Conservation (phyloP, 129 eudicot genomes). For the Flaveria brownii region DNA sequence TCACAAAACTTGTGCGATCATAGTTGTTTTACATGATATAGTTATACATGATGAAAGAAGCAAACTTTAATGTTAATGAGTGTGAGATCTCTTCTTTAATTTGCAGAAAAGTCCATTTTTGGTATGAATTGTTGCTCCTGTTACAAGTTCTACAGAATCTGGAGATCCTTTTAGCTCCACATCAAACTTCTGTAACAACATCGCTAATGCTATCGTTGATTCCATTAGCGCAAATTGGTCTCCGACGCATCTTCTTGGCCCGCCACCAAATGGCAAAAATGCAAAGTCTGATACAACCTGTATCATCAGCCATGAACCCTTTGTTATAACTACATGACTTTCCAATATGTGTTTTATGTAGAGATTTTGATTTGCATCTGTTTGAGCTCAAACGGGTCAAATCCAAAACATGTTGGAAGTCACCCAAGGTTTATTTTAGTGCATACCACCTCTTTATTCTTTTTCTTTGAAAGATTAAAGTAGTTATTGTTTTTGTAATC, state of each 20-base stretch:
- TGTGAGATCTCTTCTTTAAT: conserved; percentile 59
- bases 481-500: not conserved
- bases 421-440: not conserved
- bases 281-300: conserved; percentile 89
- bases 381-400: not conserved
- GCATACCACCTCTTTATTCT: not conserved
- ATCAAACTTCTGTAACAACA: conserved; percentile 82
- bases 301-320: conserved; percentile 21
- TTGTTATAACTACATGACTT: not conserved
- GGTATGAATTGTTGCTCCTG: conserved; percentile 98
- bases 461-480: not conserved
- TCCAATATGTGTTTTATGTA: not conserved
- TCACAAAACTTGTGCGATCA: too few species aligned
- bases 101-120: conserved; percentile 87
- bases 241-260: conserved; percentile 97
- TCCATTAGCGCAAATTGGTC: conserved; percentile 99
- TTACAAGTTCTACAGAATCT: conserved; percentile 80
- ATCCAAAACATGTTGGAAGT: not conserved
- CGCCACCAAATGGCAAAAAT: conserved; percentile 97
- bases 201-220: conserved; percentile 81
- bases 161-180: conserved; percentile 82
- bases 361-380: not conserved
- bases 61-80: conserved; percentile 23
- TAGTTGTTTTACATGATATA: too few species aligned
- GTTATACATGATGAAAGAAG: conserved; percentile 4